These are phyloP conservation scores for Fusarium vanettenii DNA, from an alignment of 2,329 filamentous ascomycete genomes.

Conservation along the genomic window DNA sequence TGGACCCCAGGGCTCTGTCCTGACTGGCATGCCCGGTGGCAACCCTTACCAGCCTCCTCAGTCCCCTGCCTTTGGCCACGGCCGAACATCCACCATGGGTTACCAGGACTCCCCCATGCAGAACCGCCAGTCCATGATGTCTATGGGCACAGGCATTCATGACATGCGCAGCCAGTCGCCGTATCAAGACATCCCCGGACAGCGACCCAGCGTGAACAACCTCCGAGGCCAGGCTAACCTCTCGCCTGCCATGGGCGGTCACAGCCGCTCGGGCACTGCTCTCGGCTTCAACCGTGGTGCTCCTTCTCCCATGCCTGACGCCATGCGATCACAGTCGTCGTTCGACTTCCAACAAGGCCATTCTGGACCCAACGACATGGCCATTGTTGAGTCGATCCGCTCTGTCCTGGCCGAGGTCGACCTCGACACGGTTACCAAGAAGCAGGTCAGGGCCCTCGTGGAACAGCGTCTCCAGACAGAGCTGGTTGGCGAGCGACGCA, in stretches of 20 bases:
- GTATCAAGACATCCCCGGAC: constrained; percentile 65
- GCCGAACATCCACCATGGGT: constrained; percentile 57
- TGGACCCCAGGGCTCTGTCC: constrained; percentile 86
- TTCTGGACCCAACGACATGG: constrained; percentile 79
- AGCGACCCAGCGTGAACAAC: constrained; percentile 72
- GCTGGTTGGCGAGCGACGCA: constrained; percentile 83
- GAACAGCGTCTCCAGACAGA: constrained; percentile 95
- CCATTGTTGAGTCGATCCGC: constrained; percentile 87
- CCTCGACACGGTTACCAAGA: constrained; percentile 97
- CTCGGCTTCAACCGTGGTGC: constrained; percentile 61
- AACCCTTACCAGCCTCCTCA: constrained; percentile 85
- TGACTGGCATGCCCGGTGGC: constrained; percentile 82
- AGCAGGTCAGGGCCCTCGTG: constrained; percentile 90
- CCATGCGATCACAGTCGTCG: constrained; percentile 62
- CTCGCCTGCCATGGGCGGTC: constrained; percentile 56
- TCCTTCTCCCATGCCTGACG: constrained; percentile 58
- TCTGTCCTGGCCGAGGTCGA: constrained; percentile 88
- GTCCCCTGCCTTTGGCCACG: constrained; percentile 76
- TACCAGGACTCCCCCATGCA: constrained; percentile 63
- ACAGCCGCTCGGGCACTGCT: constrained; percentile 56
- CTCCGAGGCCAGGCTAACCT: constrained; percentile 61
- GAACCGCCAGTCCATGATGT: constrained; percentile 80
- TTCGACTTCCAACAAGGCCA: constrained; percentile 71
- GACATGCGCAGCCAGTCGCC: constrained; percentile 66
- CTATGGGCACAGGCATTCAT: constrained; percentile 62